Evolutionary conservation across 1,139 yeast genomes (phyloP), one percentile per base, ranked within the genome.

Genomic region (Blastobotrys petasosporus): DNA sequence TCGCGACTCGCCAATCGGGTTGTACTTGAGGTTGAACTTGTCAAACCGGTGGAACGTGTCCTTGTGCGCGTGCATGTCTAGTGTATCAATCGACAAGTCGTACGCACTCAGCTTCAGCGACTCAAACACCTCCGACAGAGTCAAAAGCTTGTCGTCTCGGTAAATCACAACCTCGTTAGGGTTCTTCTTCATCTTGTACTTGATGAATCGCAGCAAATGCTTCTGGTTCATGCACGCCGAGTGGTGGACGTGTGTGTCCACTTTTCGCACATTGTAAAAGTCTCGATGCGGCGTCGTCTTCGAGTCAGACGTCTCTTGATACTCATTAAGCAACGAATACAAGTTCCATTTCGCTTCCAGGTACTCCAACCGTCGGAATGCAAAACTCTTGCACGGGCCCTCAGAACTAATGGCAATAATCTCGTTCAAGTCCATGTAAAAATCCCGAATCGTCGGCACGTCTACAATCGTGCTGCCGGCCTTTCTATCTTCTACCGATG

Each of bases 161-260:
- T 77, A 83, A 45, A 94, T 92, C 13, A 94, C 99, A 52, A 84
- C 81, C 64, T 92, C 96, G 56, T 86, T 77, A 1, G 95, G 92
- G 61, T 69, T 76, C 66, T 85, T 79, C 63, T 82, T 79, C 65
- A 83, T 76, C 68, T 92, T 92, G 64, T 88, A 86, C 67, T 94
- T 94, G 66, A 94, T 94, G 65, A 86, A 94, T 58, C 98, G 82
- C 55, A 94, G 72, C 60, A 94, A 72, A 68, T 94, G 98, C 67
- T 94, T 94, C 66, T 94, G 98, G 62, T 94, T 94, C 98, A 92
- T 92, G 65, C 97, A 90, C 7, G 99, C 99, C 11, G 96, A 85
- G 65, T 94, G 98, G 65, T 94, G 99, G 60, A 94, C 95, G 73
- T 94, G 99, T 11, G 98, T 94, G 62, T 94, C 99, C 38, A 94